Percentiles rank a stretch among this genome's conserved stretches.
Evolutionary conservation across 371 early-diverging fungal species (phyloP).

Genomic region (Mortierella sp.): DNA sequence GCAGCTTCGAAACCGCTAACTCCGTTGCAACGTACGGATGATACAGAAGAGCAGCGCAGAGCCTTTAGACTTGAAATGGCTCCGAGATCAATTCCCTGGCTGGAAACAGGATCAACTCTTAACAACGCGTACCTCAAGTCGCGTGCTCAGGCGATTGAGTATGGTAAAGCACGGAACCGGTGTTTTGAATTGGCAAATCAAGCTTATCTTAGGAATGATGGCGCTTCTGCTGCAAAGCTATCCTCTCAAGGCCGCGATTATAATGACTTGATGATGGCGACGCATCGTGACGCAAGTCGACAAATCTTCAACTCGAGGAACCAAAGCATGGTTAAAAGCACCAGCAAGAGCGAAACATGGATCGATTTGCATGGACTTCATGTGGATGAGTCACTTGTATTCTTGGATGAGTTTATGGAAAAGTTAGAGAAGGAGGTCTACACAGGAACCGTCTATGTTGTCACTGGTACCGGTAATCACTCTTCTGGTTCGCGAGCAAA

Average conservation of each 20-base stretch:
- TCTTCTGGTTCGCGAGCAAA: conserved; percentile 39
- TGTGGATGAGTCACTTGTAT: conserved; percentile 67
- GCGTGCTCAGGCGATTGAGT: conserved; percentile 68
- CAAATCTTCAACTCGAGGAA: conserved; percentile 68
- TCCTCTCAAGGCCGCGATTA: conserved; percentile 70
- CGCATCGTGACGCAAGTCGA: conserved; percentile 69
- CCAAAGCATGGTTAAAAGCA: conserved; percentile 55
- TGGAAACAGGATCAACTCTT: conserved; percentile 65
- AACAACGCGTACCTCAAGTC: conserved; percentile 63
- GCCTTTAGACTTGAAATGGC: conserved; percentile 35
- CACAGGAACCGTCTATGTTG: conserved; percentile 62
- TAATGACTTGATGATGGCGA: conserved; percentile 69
- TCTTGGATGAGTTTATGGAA: conserved; percentile 65
- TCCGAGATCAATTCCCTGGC: conserved; percentile 68
- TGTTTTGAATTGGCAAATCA: conserved; percentile 70
- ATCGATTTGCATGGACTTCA: conserved; percentile 75
- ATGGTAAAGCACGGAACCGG: conserved; percentile 67
- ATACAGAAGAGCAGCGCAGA: conserved; percentile 27
- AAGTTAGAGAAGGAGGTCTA: conserved; percentile 59
- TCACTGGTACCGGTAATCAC: conserved; percentile 67
- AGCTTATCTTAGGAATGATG: conserved; percentile 69
- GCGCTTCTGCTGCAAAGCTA: conserved; percentile 64
- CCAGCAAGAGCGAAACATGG: conserved; percentile 56
- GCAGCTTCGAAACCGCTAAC: conserved; percentile 50
- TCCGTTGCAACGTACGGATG: conserved; percentile 27